A percentile compares a stretch with the other conserved stretches of the same genome.
Conservation (phyloP, 495 filamentous ascomycete genomes). For the Immersiella caudata region DNA sequence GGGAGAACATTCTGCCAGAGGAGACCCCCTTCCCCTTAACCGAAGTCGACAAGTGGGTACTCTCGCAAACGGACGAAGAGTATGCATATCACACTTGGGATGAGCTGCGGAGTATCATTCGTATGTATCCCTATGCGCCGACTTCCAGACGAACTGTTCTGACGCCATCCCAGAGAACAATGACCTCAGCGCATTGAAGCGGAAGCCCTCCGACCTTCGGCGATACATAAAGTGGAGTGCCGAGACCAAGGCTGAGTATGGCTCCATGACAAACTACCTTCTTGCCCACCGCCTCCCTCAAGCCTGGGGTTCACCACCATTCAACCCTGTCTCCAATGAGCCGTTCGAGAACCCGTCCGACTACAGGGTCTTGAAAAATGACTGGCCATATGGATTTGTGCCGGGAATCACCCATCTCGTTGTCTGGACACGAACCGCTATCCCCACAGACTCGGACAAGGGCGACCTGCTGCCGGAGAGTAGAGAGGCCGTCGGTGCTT, state of each 20-base stretch:
- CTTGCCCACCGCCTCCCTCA: conserved; percentile 66
- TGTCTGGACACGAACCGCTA: conserved; percentile 63
- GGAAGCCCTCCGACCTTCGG: conserved; percentile 79
- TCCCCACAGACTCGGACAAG: conserved; percentile 56
- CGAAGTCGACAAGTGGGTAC: conserved; percentile 64
- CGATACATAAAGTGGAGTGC: conserved; percentile 82
- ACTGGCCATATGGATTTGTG: conserved; percentile 86
- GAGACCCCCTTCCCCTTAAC: conserved; percentile 65
- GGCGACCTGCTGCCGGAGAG: conserved; percentile 76
- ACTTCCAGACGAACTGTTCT: conserved; percentile 2
- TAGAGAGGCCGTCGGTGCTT: conserved; percentile 61
- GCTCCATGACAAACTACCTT: conserved; percentile 76
- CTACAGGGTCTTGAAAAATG: conserved; percentile 78
- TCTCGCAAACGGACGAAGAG: conserved; percentile 71
- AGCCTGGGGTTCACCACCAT: conserved; percentile 63
- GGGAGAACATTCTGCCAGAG: conserved; percentile 28
- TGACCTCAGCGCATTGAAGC: conserved; percentile 73
- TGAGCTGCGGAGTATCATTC: conserved; percentile 65
- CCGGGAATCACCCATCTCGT: conserved; percentile 73
- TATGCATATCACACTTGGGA: conserved; percentile 70
- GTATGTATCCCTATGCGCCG: conserved; percentile 44
- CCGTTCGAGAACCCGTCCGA: conserved; percentile 73
- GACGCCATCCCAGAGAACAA: conserved; percentile 55
- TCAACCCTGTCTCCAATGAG: conserved; percentile 52
- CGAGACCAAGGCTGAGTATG: conserved; percentile 70